phyloP scores from a whole-genome alignment of 352 stramenopile genomes.

The Pythium dissotocum region DNA sequence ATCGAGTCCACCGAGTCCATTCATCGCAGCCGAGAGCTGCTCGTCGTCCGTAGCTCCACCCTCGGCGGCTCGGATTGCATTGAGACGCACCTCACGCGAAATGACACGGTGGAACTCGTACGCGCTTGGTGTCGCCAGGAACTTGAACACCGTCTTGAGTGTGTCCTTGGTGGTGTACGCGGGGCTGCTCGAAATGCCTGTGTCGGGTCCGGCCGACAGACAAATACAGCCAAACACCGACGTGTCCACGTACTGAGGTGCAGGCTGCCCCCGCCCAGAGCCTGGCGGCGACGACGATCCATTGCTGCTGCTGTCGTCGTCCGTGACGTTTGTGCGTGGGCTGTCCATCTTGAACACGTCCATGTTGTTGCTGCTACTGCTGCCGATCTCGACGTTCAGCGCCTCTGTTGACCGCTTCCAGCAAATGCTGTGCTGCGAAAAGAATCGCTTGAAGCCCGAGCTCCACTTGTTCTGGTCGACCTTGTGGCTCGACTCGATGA shows the following conservation, averaged over 20 bases:
- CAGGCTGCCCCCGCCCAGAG: slow-evolving; percentile 19
- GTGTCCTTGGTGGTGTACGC: slow-evolving; percentile 73
- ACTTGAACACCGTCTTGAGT: slow-evolving; percentile 81
- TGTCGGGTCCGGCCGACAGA: slow-evolving; percentile 69
- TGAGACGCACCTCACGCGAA: slow-evolving; percentile 47
- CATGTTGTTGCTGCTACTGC: slow-evolving; percentile 24
- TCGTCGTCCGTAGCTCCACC: slow-evolving; percentile 6
- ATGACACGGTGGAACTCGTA: slow-evolving; percentile 79
- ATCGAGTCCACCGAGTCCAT: slow-evolving; percentile 8
- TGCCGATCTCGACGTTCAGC: slow-evolving; percentile 49
- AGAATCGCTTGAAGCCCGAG: slow-evolving; percentile 74
- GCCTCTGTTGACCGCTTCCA: slow-evolving; percentile 72
- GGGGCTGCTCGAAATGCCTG: slow-evolving; percentile 49
- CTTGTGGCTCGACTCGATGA: slow-evolving; percentile 88
- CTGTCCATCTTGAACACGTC: slow-evolving; percentile 8
- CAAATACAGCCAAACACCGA: slow-evolving; percentile 71
- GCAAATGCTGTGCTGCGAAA: slow-evolving; percentile 79
- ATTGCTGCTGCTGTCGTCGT: slow-evolving; percentile 20
- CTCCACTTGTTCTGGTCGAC: slow-evolving; percentile 70
- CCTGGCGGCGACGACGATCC: slow-evolving; percentile 20
- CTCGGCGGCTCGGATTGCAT: slow-evolving; percentile 37
- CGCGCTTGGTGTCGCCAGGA: slow-evolving; percentile 68
- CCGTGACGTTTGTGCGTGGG: background rate
- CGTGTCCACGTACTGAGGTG: slow-evolving; percentile 18
- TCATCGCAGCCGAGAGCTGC: slow-evolving; percentile 9